These are phyloP conservation scores for Penicillium sp. DNA, from an alignment of 2,329 filamentous ascomycete species.

Conservation along the genomic window DNA sequence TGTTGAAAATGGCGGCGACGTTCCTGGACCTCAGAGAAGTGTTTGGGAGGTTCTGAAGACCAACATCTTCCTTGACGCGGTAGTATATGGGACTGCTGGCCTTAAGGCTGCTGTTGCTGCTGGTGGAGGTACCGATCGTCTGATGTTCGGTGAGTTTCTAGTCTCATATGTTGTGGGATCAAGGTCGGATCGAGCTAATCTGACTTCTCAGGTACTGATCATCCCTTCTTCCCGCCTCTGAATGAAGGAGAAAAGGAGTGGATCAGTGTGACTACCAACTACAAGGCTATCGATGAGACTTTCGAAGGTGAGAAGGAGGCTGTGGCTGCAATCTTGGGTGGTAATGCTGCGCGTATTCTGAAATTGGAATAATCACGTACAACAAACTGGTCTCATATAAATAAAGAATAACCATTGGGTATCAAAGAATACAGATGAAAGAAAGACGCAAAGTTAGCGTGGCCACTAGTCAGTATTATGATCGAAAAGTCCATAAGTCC, in stretches of 20 bases:
- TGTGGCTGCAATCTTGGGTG: constrained; percentile 42
- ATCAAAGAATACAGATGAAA: background rate
- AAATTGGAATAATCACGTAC: constrained; percentile 29
- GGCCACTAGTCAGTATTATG: background rate
- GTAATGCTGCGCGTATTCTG: constrained; percentile 46
- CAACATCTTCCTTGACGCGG: constrained; percentile 82
- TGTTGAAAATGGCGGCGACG: constrained; percentile 59
- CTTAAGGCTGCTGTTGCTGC: constrained; percentile 76
- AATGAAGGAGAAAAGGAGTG: constrained; percentile 39
- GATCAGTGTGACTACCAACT: constrained; percentile 50
- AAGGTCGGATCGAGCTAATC: constrained; percentile 3
- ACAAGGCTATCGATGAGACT: constrained; percentile 43
- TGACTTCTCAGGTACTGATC: constrained; percentile 39
- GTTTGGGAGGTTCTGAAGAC: constrained; percentile 66
- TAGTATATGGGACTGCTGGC: constrained; percentile 56
- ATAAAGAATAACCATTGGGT: background rate
- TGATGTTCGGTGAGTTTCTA: constrained; percentile 40
- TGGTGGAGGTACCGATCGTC: constrained; percentile 42
- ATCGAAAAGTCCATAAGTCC: background rate
- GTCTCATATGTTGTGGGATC: background rate
- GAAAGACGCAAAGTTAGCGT: background rate
- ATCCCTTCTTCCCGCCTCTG: constrained; percentile 48
- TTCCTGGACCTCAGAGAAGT: constrained; percentile 58
- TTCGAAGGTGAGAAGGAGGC: constrained; percentile 34
- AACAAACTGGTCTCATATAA: background rate